Base-by-base conservation (phyloP, 164 flowering plant species). In the Litsea cubeba region DNA sequence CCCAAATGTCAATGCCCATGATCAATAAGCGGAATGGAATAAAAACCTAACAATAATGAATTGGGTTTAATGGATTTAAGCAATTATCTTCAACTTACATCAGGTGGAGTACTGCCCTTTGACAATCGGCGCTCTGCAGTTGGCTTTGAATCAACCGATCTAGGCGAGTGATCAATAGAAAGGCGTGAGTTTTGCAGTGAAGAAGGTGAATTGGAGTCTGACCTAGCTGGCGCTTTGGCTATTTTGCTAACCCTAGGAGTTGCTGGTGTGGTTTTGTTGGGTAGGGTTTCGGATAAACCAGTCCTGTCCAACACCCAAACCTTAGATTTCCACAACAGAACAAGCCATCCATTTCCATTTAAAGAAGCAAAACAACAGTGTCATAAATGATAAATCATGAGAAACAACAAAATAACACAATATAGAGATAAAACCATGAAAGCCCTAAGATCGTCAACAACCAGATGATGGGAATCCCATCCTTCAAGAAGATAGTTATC, bases 151-250 rank as follows among this genome's bases (percentile, higher is more conserved):
- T 80, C 84, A 51, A 85, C 84, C 11, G 95, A 75, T 69, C 84
- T 77, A 2, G 97, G 94, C 2, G 98, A 92, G 5, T 87, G 83
- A 62, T 91, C 96, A 68, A 84, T 63, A 0, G 95, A 90, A 79
- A 81, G 84, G 11, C 97, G 88, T 1, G 90, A 58, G 67, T 73
- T 87, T 35, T 76, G 91, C 74, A 82, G 70, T 8, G 96, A 87
- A 71, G 96, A 87, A 40, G 86, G 83, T 30, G 96, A 82, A 79
- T 84, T 88, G 72, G 85, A 28, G 65, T 91, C 89, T 35, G 97
- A 83, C 82, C 89, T 92, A 57, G 87, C 3, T 23, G 79, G 70
- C 73, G 84, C 79, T 82, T 84, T 80, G 14, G 80, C 78, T 24
- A 85, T 11, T 83, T 82, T 90, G 71, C 83, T 84, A 57, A 84